A percentile compares a stretch with the other conserved stretches of the same genome.
These are phyloP conservation scores for Clonostachys byssicola DNA, from an alignment of 2,329 filamentous ascomycete species.

Conservation along the genomic window DNA sequence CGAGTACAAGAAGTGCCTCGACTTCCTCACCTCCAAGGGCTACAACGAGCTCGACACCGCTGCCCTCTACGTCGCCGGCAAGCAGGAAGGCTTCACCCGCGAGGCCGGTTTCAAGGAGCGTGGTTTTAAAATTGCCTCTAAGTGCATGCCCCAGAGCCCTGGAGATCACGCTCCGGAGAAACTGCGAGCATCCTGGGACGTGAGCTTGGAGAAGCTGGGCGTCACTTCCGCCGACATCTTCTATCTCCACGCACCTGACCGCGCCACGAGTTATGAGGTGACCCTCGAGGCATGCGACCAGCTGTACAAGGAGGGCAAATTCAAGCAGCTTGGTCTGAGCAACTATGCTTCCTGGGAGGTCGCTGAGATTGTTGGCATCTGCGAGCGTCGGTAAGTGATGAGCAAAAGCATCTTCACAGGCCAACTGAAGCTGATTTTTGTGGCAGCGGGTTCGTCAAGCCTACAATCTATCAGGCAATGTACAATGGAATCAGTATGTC, in stretches of 20 bases:
- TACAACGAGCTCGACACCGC: constrained; percentile 74
- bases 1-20: constrained; percentile 60
- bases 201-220: constrained; percentile 4
- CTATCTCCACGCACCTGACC: constrained; percentile 46
- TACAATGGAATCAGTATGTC: constrained; percentile 33
- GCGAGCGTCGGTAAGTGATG: constrained; percentile 40
- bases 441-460: constrained; percentile 57
- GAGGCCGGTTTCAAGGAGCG: constrained; percentile 66
- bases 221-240: constrained; percentile 11
- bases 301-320: constrained; percentile 67
- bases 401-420: background rate
- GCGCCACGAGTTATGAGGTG: constrained; percentile 60
- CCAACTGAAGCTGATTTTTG: background rate
- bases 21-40: constrained; percentile 62
- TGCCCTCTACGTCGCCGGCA: constrained; percentile 59
- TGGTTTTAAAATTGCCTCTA: constrained; percentile 66
- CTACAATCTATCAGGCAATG: constrained; percentile 74
- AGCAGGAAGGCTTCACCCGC: constrained; percentile 65
- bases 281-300: constrained; percentile 66
- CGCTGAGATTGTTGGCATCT: constrained; percentile 67
- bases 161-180: constrained; percentile 2
- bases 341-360: constrained; percentile 78
- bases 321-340: constrained; percentile 64
- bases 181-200: background rate
- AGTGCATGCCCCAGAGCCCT: constrained; percentile 24